Conservation (phyloP, 495 filamentous ascomycete species). For the Daldinia bambusicola region DNA sequence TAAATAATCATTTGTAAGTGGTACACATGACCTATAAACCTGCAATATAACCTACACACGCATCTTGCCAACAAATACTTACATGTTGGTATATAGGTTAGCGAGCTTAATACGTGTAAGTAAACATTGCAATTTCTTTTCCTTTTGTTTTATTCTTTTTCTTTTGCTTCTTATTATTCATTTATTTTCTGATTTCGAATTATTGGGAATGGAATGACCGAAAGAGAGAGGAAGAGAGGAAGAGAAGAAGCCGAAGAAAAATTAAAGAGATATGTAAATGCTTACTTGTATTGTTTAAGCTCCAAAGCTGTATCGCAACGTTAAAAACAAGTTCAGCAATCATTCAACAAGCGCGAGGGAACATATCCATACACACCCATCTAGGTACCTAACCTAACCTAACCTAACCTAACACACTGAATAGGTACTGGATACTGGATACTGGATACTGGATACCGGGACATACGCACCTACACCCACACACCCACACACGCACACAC, state of each 20-base stretch:
- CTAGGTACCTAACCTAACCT: too few relatives aligned
- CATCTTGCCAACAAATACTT: conserved; percentile 6
- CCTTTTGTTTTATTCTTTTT: too few relatives aligned
- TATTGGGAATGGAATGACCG: neutral
- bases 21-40: conserved; percentile 18
- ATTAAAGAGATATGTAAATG: neutral
- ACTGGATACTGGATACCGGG: neutral
- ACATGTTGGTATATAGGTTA: conserved; percentile 12
- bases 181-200: neutral
- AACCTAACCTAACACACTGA: too few relatives aligned
- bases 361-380: too few relatives aligned
- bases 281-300: neutral
- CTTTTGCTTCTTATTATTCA: too few relatives aligned
- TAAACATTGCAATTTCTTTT: neutral
- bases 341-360: neutral
- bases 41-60: neutral
- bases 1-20: conserved; percentile 29
- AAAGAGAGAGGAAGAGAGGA: neutral
- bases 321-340: neutral
- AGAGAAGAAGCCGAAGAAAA: too few relatives aligned
- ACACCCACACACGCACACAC: neutral
- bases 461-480: neutral
- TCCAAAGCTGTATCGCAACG: neutral
- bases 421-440: too few relatives aligned
- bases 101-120: neutral